Evolutionary conservation across 2,329 filamentous ascomycete species (phyloP), one percentile per base, ranked within the genome.

Genomic region (Alternaria sp.): DNA sequence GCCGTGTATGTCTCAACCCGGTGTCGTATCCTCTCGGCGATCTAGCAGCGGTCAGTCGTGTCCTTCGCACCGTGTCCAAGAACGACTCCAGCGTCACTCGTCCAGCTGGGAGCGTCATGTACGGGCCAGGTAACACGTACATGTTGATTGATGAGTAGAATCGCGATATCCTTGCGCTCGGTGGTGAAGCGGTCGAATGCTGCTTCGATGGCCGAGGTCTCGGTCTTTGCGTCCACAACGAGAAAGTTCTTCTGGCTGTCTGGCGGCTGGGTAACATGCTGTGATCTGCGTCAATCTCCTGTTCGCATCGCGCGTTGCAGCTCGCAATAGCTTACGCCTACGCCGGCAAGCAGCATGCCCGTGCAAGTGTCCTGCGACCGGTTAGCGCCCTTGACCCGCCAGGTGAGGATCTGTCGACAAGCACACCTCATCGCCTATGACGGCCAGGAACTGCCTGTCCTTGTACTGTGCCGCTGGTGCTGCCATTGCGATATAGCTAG

Each of bases 181-280:
- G 88, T 88, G 9, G 93, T 97, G 80, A 97, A 98, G 68, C 86
- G 86, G 67, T 96, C 91, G 78, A 99, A 99, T 10, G 94, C 91
- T 36, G 89, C 87, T 81, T 98, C 95, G 75, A 99, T 97, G 59
- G 91, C 85, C 3, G 91, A 84, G 54, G 87, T 95, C 69, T 97
- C 93, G 38, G 94, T 99, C 85, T 98, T 98, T 78, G 81, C 84
- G 80, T 99, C 94, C 64, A 99, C 95, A 58, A 99, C 93, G 10
- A 99, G 89, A 83, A 97, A 99, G 85, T 99, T 99, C 85, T 97
- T 97, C 78, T 97, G 91, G 40, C 92, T 87, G 77, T 97, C 93
- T 45, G 94, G 92, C 7, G 92, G 91, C 55, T 90, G 86, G 16
- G 93, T 97, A 65, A 98, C 94, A 79, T 98, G 94, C 94, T 97